These are phyloP conservation scores for Kurtzmaniella quercitrusa DNA, from an alignment of 1,139 yeast species.

Conservation along the genomic window DNA sequence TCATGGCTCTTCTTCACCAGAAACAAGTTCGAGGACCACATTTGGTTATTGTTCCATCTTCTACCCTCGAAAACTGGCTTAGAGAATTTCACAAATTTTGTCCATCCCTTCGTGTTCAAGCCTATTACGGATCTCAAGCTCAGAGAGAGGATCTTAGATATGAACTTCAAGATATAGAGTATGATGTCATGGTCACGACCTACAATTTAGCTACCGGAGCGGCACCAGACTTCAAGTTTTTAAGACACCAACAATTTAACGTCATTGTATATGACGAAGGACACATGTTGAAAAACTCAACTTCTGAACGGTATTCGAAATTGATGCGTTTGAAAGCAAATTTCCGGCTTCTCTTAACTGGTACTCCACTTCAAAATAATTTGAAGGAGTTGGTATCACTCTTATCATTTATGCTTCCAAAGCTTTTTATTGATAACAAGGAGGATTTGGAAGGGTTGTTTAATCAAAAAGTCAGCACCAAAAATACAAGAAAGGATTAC, in stretches of 20 bases:
- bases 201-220: slow-evolving; percentile 88
- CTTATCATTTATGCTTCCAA: slow-evolving; percentile 85
- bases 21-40: slow-evolving; percentile 60
- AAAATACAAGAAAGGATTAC: slow-evolving; percentile 36
- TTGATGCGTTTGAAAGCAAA: slow-evolving; percentile 78
- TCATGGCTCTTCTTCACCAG: slow-evolving; percentile 78
- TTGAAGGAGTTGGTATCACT: slow-evolving; percentile 84
- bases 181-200: slow-evolving; percentile 91
- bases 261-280: slow-evolving; percentile 96
- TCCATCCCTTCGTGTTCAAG: slow-evolving; percentile 77
- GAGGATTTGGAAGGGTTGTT: slow-evolving; percentile 81
- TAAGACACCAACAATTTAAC: slow-evolving; percentile 71
- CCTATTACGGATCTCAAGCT: slow-evolving; percentile 83
- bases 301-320: slow-evolving; percentile 80
- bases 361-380: slow-evolving; percentile 95
- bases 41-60: slow-evolving; percentile 87
- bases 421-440: slow-evolving; percentile 71
- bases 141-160: slow-evolving; percentile 85
- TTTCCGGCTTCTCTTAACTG: slow-evolving; percentile 83
- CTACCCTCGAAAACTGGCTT: slow-evolving; percentile 95
- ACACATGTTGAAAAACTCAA: slow-evolving; percentile 88
- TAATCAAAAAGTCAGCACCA: slow-evolving; percentile 75
- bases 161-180: slow-evolving; percentile 57
- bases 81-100: slow-evolving; percentile 90
- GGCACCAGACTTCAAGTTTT: slow-evolving; percentile 73